Evolutionary conservation across 768 basidiomycete species (phyloP).

Genomic region (Rubroboletus satanas): DNA sequence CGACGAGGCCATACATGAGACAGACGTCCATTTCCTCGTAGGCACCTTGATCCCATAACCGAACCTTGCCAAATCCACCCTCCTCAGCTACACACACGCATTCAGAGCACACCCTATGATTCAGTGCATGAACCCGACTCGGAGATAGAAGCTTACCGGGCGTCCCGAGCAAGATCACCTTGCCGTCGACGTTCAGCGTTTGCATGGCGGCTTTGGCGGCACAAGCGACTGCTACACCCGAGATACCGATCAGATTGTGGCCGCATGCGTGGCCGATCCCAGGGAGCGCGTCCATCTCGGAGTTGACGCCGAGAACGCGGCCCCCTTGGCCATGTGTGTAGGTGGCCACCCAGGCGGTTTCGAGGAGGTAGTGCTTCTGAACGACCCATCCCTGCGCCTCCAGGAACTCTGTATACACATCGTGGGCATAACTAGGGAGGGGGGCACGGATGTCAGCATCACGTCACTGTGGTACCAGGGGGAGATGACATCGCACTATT

Average conservation of each 20-base stretch:
- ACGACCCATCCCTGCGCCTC: constrained; percentile 62
- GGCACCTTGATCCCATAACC: constrained; percentile 64
- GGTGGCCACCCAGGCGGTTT: constrained; percentile 77
- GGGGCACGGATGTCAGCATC: not conserved
- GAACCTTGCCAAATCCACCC: constrained; percentile 69
- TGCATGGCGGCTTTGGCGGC: constrained; percentile 64
- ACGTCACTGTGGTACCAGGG: not conserved
- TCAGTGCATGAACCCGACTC: not conserved
- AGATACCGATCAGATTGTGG: constrained; percentile 78
- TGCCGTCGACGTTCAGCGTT: constrained; percentile 60
- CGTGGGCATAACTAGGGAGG: constrained; percentile 59
- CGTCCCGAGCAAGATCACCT: constrained; percentile 70
- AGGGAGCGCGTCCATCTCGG: constrained; percentile 69
- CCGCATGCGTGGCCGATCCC: constrained; percentile 73
- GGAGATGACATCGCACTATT: constrained; percentile 43
- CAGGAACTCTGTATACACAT: constrained; percentile 66
- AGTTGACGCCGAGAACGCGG: constrained; percentile 67
- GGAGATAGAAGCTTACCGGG: constrained; percentile 47
- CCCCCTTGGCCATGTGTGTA: constrained; percentile 65
- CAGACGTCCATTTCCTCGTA: constrained; percentile 77
- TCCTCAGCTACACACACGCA: constrained; percentile 57
- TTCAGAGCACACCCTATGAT: not conserved
- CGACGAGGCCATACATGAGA: constrained; percentile 50
- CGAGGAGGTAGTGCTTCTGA: constrained; percentile 55
- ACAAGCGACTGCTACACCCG: constrained; percentile 68